A percentile compares a stretch with the other conserved stretches of the same genome.
phyloP scores from a whole-genome alignment of 2,329 filamentous ascomycete species.

The Colletotrichum sp. region DNA sequence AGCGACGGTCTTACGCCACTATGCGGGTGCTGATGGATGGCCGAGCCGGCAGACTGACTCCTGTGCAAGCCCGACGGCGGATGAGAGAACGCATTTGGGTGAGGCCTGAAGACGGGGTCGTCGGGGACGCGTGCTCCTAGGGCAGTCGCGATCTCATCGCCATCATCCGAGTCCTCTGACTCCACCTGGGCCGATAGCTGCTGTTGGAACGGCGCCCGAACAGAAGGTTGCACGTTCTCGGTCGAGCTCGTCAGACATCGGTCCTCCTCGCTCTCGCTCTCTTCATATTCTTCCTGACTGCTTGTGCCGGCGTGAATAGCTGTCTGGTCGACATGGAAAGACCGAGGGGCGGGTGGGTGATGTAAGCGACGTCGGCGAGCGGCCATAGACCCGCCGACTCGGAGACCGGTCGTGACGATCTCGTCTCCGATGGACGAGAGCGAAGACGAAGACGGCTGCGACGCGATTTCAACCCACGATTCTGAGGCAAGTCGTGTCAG shows the following conservation, averaged over 20 bases:
- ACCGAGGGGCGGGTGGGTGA: conserved; percentile 31
- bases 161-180: conserved; percentile 52
- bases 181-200: conserved; percentile 41
- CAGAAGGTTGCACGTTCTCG: conserved; percentile 49
- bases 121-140: conserved; percentile 65
- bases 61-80: conserved; percentile 64
- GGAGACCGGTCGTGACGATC: conserved; percentile 87
- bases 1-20: conserved; percentile 57
- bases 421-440: conserved; percentile 86
- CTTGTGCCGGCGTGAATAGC: conserved; percentile 58
- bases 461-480: conserved; percentile 95
- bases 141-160: conserved; percentile 83
- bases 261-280: conserved; percentile 91
- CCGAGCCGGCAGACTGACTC: conserved; percentile 54
- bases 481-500: conserved; percentile 56
- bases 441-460: conserved; percentile 91
- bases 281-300: conserved; percentile 93
- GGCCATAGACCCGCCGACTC: conserved; percentile 70
- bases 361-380: conserved; percentile 62
- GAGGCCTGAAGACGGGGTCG: conserved; percentile 73
- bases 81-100: conserved; percentile 92
- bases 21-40: conserved; percentile 53
- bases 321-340: conserved; percentile 43
- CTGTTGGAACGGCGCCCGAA: conserved; percentile 30
- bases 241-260: conserved; percentile 64